Evolutionary conservation across 2,329 filamentous ascomycete genomes (phyloP).

Genomic region (Alternaria arbusti): DNA sequence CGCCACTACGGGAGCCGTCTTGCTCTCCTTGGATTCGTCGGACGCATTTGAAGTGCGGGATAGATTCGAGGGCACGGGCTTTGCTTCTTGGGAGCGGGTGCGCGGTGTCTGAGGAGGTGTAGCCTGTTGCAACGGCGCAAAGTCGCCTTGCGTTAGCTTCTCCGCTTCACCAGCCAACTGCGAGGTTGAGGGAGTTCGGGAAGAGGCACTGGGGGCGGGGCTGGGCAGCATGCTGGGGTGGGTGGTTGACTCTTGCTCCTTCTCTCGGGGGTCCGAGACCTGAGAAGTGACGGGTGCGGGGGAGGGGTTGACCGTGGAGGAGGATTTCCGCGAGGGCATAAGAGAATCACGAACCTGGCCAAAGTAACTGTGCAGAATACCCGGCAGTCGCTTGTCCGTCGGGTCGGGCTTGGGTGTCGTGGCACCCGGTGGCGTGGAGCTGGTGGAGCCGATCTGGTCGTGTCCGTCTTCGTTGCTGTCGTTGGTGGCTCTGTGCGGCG

Average conservation of each 20-base stretch:
- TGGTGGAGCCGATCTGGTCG: conserved; percentile 79
- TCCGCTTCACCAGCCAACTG: conserved; percentile 72
- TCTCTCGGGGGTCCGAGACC: conserved; percentile 29
- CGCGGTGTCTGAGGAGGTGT: conserved; percentile 89
- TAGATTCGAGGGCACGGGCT: conserved; percentile 50
- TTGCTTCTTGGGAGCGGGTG: conserved; percentile 74
- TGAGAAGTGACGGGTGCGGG: conserved; percentile 42
- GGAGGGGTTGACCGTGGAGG: conserved; percentile 46
- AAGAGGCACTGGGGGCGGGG: conserved; percentile 55
- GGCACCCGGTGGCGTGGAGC: conserved; percentile 87
- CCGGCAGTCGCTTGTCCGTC: conserved; percentile 91
- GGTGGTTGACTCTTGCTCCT: conserved; percentile 29
- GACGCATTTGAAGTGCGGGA: conserved; percentile 59
- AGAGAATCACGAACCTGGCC: conserved; percentile 92
- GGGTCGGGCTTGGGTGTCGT: conserved; percentile 93
- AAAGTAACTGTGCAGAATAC: conserved; percentile 95
- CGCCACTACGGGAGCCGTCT: conserved; percentile 66
- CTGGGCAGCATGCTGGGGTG: conserved; percentile 62
- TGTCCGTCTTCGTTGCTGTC: conserved; percentile 76
- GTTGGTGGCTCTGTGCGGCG: conserved; percentile 55
- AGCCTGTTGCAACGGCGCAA: conserved; percentile 74
- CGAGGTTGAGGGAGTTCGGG: conserved; percentile 59
- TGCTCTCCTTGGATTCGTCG: conserved; percentile 49
- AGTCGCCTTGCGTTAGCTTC: conserved; percentile 86
- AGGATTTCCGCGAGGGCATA: conserved; percentile 51